Percentiles rank a stretch among this genome's conserved stretches.
Conservation (phyloP, 768 basidiomycete species). For the Phlebiopsis gigantea region DNA sequence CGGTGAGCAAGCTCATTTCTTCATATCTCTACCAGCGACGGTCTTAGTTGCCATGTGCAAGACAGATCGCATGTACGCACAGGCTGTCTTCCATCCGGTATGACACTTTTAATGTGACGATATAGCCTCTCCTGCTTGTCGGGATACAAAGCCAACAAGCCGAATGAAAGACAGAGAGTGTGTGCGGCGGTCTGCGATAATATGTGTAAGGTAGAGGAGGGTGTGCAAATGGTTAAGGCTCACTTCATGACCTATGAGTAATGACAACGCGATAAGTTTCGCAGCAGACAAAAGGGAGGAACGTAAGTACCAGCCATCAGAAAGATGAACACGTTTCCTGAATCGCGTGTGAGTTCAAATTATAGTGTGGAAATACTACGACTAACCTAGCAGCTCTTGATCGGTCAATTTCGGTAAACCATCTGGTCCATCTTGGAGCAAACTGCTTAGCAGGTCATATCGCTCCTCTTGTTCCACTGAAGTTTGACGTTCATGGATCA, state of each 20-base stretch:
- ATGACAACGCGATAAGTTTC: neutral
- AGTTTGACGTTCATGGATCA: conserved; percentile 40
- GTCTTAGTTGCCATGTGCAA: too few relatives aligned
- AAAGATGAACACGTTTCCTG: conserved; percentile 36
- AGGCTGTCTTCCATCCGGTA: conserved; percentile 21
- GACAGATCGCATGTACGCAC: too few relatives aligned
- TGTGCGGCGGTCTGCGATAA: conserved; percentile 27
- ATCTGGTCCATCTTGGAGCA: too few relatives aligned
- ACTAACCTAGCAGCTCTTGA: too few relatives aligned
- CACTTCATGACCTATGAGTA: conserved; percentile 40
- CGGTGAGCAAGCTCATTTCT: conserved; percentile 19
- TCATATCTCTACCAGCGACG: conserved; percentile 25
- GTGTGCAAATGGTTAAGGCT: neutral
- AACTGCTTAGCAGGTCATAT: too few relatives aligned
- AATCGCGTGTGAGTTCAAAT: too few relatives aligned
- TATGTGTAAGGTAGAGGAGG: neutral
- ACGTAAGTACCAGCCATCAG: conserved; percentile 45
- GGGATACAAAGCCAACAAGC: conserved; percentile 33
- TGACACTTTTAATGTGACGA: conserved; percentile 24
- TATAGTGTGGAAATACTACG: too few relatives aligned
- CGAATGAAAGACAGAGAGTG: conserved; percentile 28
- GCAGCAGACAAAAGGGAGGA: too few relatives aligned
- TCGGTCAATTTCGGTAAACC: too few relatives aligned
- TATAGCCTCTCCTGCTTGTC: conserved; percentile 35
- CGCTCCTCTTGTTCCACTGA: conserved; percentile 30